Percentiles rank a stretch among this genome's conserved stretches.
These are phyloP conservation scores for Gaultheria prostrata DNA, from an alignment of 148 eudicot genomes.

Conservation along the genomic window DNA sequence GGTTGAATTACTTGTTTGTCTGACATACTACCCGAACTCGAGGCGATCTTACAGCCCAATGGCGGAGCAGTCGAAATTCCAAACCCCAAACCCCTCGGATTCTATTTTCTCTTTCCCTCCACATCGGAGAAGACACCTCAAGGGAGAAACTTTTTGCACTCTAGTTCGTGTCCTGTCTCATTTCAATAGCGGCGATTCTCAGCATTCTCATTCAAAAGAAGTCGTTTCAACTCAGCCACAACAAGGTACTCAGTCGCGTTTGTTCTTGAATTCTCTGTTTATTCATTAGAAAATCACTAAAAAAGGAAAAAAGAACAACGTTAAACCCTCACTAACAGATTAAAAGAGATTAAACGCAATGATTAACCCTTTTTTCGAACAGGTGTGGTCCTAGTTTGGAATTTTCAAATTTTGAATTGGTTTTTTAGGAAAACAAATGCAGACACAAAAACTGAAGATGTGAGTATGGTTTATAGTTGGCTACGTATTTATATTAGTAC, in stretches of 20 bases:
- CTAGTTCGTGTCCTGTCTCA: conserved; percentile 27
- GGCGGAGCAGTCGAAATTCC: conserved; percentile 24
- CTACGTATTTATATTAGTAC: too few relatives aligned
- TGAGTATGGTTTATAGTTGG: neutral
- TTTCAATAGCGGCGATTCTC: conserved; percentile 1
- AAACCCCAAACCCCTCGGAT: conserved; percentile 12
- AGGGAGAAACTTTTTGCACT: conserved; percentile 28
- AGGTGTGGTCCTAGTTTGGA: neutral
- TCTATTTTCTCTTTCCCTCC: conserved; percentile 18
- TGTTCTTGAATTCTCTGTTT: neutral
- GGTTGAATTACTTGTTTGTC: too few relatives aligned
- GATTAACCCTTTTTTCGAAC: neutral
- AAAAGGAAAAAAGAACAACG: neutral
- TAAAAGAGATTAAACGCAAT: neutral
- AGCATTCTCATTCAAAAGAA: neutral
- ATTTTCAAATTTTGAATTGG: neutral
- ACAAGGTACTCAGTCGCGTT: conserved; percentile 18
- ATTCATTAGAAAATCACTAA: neutral
- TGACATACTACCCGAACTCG: neutral
- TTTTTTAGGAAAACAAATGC: neutral
- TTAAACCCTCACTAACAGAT: neutral
- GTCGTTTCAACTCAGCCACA: neutral
- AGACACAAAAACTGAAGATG: neutral
- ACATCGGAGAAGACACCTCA: conserved; percentile 32
- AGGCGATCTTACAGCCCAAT: neutral